A percentile compares a stretch with the other conserved stretches of the same genome.
Evolutionary conservation across 257 asterid species (phyloP).

Genomic region (Solanum chaucha): DNA sequence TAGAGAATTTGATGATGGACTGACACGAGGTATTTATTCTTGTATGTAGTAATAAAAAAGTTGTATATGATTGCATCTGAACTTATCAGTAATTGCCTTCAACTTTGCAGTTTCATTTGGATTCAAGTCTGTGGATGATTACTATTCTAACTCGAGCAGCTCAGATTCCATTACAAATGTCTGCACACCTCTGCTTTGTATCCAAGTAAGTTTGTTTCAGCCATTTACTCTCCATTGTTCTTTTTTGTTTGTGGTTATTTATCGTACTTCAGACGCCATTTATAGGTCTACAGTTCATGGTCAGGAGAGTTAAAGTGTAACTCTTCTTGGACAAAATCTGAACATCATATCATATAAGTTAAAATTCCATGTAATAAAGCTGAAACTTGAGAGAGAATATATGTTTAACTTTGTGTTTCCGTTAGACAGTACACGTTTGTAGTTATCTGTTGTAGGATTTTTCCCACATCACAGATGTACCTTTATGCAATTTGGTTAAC

Average conservation of each 20-base stretch:
- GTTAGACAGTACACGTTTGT: background rate
- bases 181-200: constrained; percentile 72
- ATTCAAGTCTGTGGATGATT: constrained; percentile 91
- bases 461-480: background rate
- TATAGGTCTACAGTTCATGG: background rate
- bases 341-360: background rate
- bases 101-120: constrained; percentile 77
- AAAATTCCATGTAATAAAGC: background rate
- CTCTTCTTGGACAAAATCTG: background rate
- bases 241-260: background rate
- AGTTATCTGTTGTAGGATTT: background rate
- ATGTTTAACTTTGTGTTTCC: background rate
- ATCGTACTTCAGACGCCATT: background rate
- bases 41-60: constrained; percentile 8
- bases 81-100: background rate
- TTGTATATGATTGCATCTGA: background rate
- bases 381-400: background rate
- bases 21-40: constrained; percentile 65
- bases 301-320: background rate
- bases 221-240: background rate
- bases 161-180: constrained; percentile 72
- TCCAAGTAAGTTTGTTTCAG: constrained; percentile 56
- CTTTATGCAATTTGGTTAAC: background rate
- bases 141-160: constrained; percentile 91
- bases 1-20: constrained; percentile 85